Evolutionary conservation across 495 filamentous ascomycete species (phyloP).

Genomic region (Aspergillus diversus): DNA sequence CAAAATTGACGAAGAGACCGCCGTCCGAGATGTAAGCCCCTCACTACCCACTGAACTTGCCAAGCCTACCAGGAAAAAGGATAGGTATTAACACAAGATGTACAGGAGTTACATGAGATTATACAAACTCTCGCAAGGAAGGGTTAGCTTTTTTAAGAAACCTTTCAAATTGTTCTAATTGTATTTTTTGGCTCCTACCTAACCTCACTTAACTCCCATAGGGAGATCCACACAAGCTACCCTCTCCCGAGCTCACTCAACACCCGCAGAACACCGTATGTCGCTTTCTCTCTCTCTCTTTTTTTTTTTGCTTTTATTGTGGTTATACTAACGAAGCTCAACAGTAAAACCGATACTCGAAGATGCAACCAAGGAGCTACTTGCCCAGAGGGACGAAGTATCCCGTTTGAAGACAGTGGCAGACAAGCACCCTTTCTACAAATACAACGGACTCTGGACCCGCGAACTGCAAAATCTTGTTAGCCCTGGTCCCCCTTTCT

Average conservation of each 20-base stretch:
- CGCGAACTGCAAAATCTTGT: conserved; percentile 83
- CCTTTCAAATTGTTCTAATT: background rate
- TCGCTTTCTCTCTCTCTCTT: conserved; percentile 15
- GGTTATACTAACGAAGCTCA: background rate
- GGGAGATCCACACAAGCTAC: conserved; percentile 73
- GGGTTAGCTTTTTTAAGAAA: conserved; percentile 48
- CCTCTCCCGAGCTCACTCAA: conserved; percentile 88
- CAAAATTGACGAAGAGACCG: conserved; percentile 85
- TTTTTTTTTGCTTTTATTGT: background rate
- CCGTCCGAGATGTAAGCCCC: conserved; percentile 70
- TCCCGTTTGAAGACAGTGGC: conserved; percentile 66
- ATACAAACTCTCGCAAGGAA: conserved; percentile 76
- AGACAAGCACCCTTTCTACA: conserved; percentile 91
- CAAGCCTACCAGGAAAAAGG: conserved; percentile 13
- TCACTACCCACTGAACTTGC: conserved; percentile 4
- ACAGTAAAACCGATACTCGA: conserved; percentile 51
- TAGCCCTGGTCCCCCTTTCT: conserved; percentile 18
- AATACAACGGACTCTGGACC: conserved; percentile 86
- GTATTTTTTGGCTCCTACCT: background rate
- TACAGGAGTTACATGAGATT: conserved; percentile 76
- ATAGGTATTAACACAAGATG: conserved; percentile 20
- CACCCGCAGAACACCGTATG: conserved; percentile 75
- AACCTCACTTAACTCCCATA: conserved; percentile 24
- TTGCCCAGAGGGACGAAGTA: conserved; percentile 49
- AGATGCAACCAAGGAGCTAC: conserved; percentile 43